Conservation (phyloP, 768 basidiomycete species). For the Russula griseocarnosa region DNA sequence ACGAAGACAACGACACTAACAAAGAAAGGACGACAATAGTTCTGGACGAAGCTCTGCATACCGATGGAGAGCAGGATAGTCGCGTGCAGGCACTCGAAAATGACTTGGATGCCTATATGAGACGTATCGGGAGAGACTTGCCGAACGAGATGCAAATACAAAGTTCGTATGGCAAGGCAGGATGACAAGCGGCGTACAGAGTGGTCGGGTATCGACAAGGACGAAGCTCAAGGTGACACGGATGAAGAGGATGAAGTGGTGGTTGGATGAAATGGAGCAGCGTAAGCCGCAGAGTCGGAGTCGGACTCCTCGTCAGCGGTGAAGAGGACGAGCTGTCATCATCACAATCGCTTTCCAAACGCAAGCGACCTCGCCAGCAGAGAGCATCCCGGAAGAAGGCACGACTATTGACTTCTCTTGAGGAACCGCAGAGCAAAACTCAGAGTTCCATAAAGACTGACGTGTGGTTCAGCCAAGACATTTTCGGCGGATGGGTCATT, state of each 20-base stretch:
- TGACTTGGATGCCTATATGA: slow-evolving; percentile 89
- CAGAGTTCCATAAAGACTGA: slow-evolving; percentile 56
- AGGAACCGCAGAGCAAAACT: slow-evolving; percentile 36
- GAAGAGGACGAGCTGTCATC: slow-evolving; percentile 37
- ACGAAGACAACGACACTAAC: slow-evolving; percentile 45
- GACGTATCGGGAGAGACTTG: slow-evolving; percentile 72
- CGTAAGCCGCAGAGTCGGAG: slow-evolving; percentile 47
- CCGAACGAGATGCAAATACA: slow-evolving; percentile 84
- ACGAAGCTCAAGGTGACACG: slow-evolving; percentile 38
- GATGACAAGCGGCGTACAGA: slow-evolving; percentile 72
- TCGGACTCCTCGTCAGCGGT: slow-evolving; percentile 48
- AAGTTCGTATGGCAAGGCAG: slow-evolving; percentile 70
- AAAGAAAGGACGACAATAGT: slow-evolving; percentile 41
- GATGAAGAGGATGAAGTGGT: slow-evolving; percentile 42
- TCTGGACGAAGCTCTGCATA: slow-evolving; percentile 47
- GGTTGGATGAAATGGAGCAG: slow-evolving; percentile 65
- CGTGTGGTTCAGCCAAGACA: slow-evolving; percentile 94
- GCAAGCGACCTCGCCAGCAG: slow-evolving; percentile 35
- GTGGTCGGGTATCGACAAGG: slow-evolving; percentile 68
- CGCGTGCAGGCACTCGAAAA: slow-evolving; percentile 65
- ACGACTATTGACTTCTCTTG: slow-evolving; percentile 49
- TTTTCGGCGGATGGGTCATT: slow-evolving; percentile 67
- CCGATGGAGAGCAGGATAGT: slow-evolving; percentile 66
- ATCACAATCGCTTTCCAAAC: slow-evolving; percentile 39
- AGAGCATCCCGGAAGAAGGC: slow-evolving; percentile 45